Evolutionary conservation across 2,329 filamentous ascomycete genomes (phyloP), one percentile per base, ranked within the genome.

Genomic region (Diaporthe citrichinensis): DNA sequence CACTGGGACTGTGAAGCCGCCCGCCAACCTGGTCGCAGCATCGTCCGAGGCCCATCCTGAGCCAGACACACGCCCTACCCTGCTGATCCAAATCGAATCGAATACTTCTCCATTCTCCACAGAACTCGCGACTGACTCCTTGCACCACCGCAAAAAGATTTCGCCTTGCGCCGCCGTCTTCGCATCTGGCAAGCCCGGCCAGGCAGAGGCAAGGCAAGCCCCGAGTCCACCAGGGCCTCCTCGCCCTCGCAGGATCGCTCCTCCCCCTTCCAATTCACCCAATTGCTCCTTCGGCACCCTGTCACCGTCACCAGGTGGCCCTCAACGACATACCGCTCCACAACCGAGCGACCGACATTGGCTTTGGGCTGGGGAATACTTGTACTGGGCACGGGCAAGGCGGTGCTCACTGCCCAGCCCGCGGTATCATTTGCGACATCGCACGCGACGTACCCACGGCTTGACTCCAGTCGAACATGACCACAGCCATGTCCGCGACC

Each of bases 401-500:
- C 68, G 69, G 72, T 76, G 75, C 68, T 72, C 71, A 69, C 73
- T 71, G 55, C 55, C 53, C 73, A 46, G 75, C 58, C 71, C 75
- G 75, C 75, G 73, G 51, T 58, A 75, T 62, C 68, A 74, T 72
- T 74, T 76, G 75, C 75, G 76, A 77, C 72, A 71, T 78, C 76
- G 76, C 77, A 77, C 75, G 75, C 75, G 75, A 75, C 75, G 25
- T 72, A 51, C 73, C 69, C 73, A 58, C 58, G 72, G 53, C 72
- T 51, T 71, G 51, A 73, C 59, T 57, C 53, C 78, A 79, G 81
- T 83, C 81, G 78, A 83, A 80, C 78, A 89, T 88, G 86, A 86
- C 87, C 79, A 86, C 88, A 80, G 87, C 90, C 82, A 89, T 92
- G 88, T 90, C 90, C 81, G 86, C 89, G 79, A 86, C 87, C 78